Evolutionary conservation across 768 basidiomycete genomes (phyloP), one percentile per base, ranked within the genome.

Genomic region (Lactarius sp.): DNA sequence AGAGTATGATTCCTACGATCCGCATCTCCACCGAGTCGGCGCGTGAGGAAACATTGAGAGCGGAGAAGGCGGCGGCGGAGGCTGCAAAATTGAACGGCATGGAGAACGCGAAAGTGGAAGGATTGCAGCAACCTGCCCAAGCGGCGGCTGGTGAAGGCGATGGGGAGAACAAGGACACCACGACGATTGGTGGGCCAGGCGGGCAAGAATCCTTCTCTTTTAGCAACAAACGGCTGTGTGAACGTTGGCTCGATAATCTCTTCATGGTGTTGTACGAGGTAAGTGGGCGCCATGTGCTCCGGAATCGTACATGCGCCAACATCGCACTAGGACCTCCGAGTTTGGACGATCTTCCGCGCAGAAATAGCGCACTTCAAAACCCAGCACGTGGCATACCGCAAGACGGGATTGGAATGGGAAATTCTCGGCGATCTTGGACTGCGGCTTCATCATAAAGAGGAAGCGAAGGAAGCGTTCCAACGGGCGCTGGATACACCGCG

Each of bases 261-360:
- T 99, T 96, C 78, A 98, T 97, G 94, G 94, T 98, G 3, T 78
- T 99, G 5, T 98, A 98, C 72, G 95, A 98, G 84, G 94, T 91
- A 55, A 42, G 81, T 74, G 16, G n/a, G 41, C 41, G 1, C 3
- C 22, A 39, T 56, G 56, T 8, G 6, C 9, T 16, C 42, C 46
- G 22, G 20, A 12, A 39, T 20, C 31, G 20, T 42, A 46, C 7
- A 4, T 20, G 46, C 39, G 8, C 27, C 27, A 36, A 56, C 36
- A 34, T 2, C 47, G 7, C 66, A 33, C n/a, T 27, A 95, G 92
- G 97, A 99, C 73, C 79, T 99, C 44, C 86, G 97, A 16, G 91
- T 99, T 4, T 98, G 96, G 89, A 99, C 97, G 1, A 98, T 99
- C 70, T 99, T 96, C 85, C 84, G 97, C 27, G 96, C 97, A 2